These are phyloP conservation scores for Babesia gibsoni DNA, from an alignment of 169 alveolate genomes.

Conservation along the genomic window DNA sequence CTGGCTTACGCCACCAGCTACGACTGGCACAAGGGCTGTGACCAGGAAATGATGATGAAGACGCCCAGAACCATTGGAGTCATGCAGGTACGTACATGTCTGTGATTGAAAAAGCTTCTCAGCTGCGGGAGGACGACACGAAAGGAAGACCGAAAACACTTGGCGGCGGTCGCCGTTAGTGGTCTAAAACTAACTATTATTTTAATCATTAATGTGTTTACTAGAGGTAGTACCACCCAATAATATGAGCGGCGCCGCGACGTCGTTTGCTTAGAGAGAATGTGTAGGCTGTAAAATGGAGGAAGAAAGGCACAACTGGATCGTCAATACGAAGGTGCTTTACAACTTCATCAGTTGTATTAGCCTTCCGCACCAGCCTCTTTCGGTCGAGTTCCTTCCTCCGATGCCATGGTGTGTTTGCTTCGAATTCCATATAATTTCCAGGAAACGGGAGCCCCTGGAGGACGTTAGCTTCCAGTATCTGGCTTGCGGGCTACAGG, in stretches of 20 bases:
- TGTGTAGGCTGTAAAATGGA: conserved; percentile 23
- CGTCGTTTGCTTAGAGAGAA: neutral
- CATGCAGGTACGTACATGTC: conserved; percentile 33
- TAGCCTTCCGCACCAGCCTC: conserved; percentile 59
- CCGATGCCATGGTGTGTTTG: conserved; percentile 6
- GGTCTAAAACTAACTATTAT: neutral
- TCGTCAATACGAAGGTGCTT: conserved; percentile 56
- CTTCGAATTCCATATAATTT: neutral
- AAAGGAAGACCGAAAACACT: conserved; percentile 19
- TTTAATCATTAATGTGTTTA: neutral
- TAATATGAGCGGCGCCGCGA: neutral
- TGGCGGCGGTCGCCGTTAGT: conserved; percentile 8
- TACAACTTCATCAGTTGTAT: conserved; percentile 61
- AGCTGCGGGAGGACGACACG: conserved; percentile 16
- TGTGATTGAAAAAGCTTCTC: neutral
- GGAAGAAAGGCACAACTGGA: conserved; percentile 61
- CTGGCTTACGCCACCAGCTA: conserved; percentile 68
- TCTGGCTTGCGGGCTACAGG: conserved; percentile 62
- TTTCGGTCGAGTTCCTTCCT: conserved; percentile 60
- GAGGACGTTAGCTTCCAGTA: conserved; percentile 41
- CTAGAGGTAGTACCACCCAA: neutral
- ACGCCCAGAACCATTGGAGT: conserved; percentile 33
- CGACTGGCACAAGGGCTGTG: conserved; percentile 63
- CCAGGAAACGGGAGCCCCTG: conserved; percentile 13
- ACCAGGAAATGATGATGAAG: conserved; percentile 29